Conservation (phyloP, 106 monocot species). For the Narthecium ossifragum region DNA sequence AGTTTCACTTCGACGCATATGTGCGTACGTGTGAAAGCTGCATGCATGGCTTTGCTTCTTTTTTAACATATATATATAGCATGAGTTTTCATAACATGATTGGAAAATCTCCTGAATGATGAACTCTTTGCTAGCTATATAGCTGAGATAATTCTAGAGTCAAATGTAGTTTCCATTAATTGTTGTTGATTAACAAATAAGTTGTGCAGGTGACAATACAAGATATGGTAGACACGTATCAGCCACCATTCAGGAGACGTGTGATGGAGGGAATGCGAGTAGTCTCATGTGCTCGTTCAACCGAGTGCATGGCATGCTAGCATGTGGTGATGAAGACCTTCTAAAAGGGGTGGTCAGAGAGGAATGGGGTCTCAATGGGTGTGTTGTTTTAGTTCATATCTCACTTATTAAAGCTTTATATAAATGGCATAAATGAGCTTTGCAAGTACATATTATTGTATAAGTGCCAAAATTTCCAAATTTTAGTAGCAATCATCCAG, state of each 20-base stretch:
- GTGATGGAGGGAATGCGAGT: slow-evolving; percentile 12
- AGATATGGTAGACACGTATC: slow-evolving; percentile 17
- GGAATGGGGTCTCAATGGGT: slow-evolving; percentile 15
- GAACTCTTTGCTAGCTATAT: too few species aligned
- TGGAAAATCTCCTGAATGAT: too few species aligned
- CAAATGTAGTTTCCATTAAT: not conserved
- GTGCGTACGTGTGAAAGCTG: slow-evolving; percentile 1
- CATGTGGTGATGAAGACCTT: slow-evolving; percentile 12
- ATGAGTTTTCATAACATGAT: too few species aligned
- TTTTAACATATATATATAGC: too few species aligned
- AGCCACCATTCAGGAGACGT: slow-evolving; percentile 8
- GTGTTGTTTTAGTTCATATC: too few species aligned
- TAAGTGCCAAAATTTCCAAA: too few species aligned
- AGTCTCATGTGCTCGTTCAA: slow-evolving; percentile 21
- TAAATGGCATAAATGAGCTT: not conserved
- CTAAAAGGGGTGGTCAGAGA: slow-evolving; percentile 2
- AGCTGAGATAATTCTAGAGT: too few species aligned
- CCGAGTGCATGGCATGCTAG: slow-evolving; percentile 2
- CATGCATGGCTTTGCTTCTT: not conserved
- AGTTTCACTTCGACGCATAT: slow-evolving; percentile 4
- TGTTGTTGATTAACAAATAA: not conserved
- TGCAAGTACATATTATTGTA: too few species aligned
- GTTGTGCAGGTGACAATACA: slow-evolving; percentile 6
- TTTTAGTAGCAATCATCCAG: too few species aligned
- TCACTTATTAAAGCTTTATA: not conserved